Percentiles rank a stretch among this genome's conserved stretches.
phyloP scores from a whole-genome alignment of 2,329 filamentous ascomycete species.

The Fusarium sp. region DNA sequence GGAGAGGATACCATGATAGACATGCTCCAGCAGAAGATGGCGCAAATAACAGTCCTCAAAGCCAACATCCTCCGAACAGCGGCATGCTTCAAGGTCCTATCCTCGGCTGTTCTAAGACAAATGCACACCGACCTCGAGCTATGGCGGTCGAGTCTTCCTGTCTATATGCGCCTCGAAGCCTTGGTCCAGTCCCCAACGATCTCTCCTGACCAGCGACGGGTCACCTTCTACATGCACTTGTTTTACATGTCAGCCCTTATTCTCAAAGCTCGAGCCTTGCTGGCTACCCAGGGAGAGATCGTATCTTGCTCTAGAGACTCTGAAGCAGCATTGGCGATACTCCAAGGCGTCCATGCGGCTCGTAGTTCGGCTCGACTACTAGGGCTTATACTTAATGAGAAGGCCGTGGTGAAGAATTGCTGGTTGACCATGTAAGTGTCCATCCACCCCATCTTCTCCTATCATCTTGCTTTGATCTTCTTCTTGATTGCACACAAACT shows the following conservation, averaged over 20 bases:
- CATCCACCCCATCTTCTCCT: accelerated
- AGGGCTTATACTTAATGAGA: accelerated
- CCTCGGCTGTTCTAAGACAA: accelerated
- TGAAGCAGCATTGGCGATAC: accelerated
- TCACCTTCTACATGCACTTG: neutral
- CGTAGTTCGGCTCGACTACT: neutral
- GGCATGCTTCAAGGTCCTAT: neutral
- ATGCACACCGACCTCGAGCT: neutral
- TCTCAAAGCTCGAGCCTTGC: neutral
- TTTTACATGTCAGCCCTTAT: neutral
- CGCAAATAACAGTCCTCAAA: neutral
- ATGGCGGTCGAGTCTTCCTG: neutral
- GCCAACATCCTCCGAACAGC: neutral
- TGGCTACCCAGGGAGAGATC: neutral
- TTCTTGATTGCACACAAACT: neutral
- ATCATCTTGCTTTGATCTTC: too few relatives aligned
- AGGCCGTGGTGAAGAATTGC: neutral
- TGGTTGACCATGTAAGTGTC: neutral
- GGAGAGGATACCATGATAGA: neutral
- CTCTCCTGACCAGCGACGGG: neutral
- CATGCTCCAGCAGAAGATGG: neutral
- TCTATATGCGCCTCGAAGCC: neutral
- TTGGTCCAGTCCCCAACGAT: accelerated
- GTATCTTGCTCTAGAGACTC: neutral
- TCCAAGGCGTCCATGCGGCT: neutral